Base-by-base conservation (phyloP, 495 filamentous ascomycete genomes). In the Friedmanniomyces simplex region DNA sequence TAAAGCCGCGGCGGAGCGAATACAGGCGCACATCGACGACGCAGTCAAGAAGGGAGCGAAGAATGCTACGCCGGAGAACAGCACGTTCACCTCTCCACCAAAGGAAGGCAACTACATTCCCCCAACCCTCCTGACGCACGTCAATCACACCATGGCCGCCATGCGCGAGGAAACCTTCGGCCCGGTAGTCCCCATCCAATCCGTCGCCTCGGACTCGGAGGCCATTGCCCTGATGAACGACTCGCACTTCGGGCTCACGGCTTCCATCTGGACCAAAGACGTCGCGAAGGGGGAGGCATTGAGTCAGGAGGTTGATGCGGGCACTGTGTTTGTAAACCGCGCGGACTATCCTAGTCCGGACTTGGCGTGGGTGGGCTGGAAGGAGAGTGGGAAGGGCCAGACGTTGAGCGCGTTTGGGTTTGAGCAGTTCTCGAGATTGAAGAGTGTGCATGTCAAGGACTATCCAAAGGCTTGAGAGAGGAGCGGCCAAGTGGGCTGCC, bases 221-320 rank as follows among this genome's bases (percentile, higher is more conserved):
- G 94, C 93, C 1, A 72, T 97, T 42, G 62, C 73, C 36, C 69
- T 95, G 49, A 96, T 97, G 89, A 98, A 98, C 62, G 90, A 96
- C 63, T 91, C 87, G 69, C 82, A 95, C 54, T 94, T 93, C 66
- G 93, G 93, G 1, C 76, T 98, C 53, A 96, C 94, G 1, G 91
- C 89, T n/a, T 95, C 89, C 66, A 89, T 98, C 39, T 98, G 93
- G 93, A 96, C 93, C n/a, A 95, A 95, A 68, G 90, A 97, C 64
- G 79, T 84, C 1, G 76, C 71, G 5, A 81, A 75, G 59, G 94
- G 86, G n/a, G 83, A 90, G 57, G 76, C 84, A 62, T 71, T 98
- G 30, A 82, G 83, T 14, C 86, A 95, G 52, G 74, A 79, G 28
- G 82, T 98, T 34, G 91, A 96, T 60, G 93, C 93, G 18, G 93